Base-by-base conservation (phyloP, 805 yeast species). In the Priceomyces carsonii region DNA sequence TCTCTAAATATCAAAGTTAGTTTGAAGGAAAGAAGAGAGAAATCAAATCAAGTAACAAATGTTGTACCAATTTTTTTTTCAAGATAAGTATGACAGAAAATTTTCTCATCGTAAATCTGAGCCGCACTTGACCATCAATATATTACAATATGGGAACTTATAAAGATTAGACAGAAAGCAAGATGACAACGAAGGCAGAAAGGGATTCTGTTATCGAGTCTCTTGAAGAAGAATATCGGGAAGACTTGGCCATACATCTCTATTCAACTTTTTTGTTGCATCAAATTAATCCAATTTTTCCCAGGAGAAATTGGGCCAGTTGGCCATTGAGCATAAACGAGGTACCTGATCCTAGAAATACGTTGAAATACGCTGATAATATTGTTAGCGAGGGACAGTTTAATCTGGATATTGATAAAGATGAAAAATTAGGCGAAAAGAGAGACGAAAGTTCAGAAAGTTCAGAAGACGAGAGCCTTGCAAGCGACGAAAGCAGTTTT, bases 171-270 rank as follows among this genome's bases (percentile, higher is more conserved):
- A 7, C 14, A 12, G 18, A 28, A 19, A 16, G 14, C 14, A 29
- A 22, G 6, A 36, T 37, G 41, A 15, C 36, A 10, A 31, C 40
- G 5, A 31, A 32, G 24, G 20, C 33, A 16, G 65, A 57, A 36
- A 37, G 50, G 29, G 46, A 46, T 16, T 53, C 48, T 26, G 47
- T 55, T 5, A 37, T 63, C n/a, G 47, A 53, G 8, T 24, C 47
- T 6, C 30, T 80, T 16, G 86, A 82, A 44, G 62, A 62, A 9
- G 69, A 69, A 1, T 75, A 70, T 40, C 56, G 79, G 20, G 56
- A 57, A 8, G 89, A 85, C 55, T 57, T 85, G 19, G 72, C 83
- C 0, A 50, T 77, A 2, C 95, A 85, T 57, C 56, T 86, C 3
- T 85, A 82, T 52, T 73, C 84, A 16, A 52, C 80, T 0, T 64